Evolutionary conservation across 352 stramenopile genomes (phyloP).

Genomic region (Globisporangium barbulae): DNA sequence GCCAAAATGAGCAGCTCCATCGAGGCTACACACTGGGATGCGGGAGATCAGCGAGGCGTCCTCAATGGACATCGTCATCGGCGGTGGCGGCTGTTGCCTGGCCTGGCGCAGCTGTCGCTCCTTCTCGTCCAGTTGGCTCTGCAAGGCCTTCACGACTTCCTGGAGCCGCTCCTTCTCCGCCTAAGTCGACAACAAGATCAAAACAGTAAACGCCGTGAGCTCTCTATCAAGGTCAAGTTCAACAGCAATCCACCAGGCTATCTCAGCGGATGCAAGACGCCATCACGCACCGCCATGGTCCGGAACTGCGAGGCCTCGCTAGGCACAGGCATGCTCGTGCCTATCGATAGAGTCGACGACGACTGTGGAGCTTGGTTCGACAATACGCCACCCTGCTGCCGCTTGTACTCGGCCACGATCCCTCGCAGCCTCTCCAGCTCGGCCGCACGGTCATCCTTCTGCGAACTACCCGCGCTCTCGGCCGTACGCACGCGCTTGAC

Average conservation of each 20-base stretch:
- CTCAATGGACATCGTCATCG: neutral
- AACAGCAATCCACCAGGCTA: neutral
- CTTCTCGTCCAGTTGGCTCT: conserved; percentile 59
- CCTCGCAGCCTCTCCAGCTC: conserved; percentile 50
- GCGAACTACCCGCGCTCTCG: conserved; percentile 26
- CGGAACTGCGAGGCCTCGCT: conserved; percentile 57
- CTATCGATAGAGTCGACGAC: conserved; percentile 2
- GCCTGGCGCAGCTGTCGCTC: conserved; percentile 37
- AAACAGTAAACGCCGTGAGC: neutral
- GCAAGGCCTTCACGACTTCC: conserved; percentile 48
- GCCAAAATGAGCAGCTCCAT: too few relatives aligned
- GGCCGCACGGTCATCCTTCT: conserved; percentile 29
- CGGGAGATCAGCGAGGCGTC: conserved; percentile 15
- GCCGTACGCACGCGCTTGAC: conserved; percentile 65
- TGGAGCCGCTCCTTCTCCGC: conserved; percentile 63
- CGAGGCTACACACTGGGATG: conserved; percentile 28
- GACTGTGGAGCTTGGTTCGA: conserved; percentile 13
- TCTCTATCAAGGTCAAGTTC: too few relatives aligned
- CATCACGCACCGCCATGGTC: conserved; percentile 35
- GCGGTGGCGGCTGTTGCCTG: conserved; percentile 9
- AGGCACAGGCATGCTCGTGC: conserved; percentile 32
- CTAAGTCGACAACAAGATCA: conserved; percentile 21
- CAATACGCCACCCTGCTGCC: conserved; percentile 16
- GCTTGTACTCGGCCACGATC: conserved; percentile 34
- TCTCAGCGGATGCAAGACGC: neutral